These are phyloP conservation scores for Flaveria ramosissima DNA, from an alignment of 129 eudicot genomes.

Conservation along the genomic window DNA sequence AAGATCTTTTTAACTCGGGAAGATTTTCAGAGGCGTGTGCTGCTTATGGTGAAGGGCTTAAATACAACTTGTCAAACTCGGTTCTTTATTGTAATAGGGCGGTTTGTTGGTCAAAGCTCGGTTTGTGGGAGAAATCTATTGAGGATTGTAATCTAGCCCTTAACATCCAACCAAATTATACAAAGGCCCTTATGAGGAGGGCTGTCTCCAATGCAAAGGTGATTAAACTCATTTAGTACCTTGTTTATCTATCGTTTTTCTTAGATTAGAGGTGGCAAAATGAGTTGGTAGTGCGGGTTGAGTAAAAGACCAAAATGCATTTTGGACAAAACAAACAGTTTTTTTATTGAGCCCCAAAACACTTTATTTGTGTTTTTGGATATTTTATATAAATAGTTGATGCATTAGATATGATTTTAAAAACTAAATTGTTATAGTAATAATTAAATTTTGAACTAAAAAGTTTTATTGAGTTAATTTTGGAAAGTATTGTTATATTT, in stretches of 20 bases:
- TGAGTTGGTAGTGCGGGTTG: neutral
- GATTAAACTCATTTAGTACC: constrained; percentile 10
- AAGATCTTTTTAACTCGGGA: constrained; percentile 49
- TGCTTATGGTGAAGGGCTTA: constrained; percentile 62
- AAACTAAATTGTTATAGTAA: neutral
- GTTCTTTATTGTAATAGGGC: constrained; percentile 59
- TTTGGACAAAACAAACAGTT: neutral
- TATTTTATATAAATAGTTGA: neutral
- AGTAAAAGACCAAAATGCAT: neutral
- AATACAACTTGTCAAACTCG: constrained; percentile 49
- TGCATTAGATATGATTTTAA: neutral
- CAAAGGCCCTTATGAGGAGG: constrained; percentile 57
- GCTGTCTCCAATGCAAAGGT: constrained; percentile 67
- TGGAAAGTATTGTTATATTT: constrained; percentile 7
- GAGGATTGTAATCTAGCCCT: constrained; percentile 58
- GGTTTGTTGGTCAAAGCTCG: constrained; percentile 67
- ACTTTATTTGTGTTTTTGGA: neutral
- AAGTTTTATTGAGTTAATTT: neutral
- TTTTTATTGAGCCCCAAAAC: neutral
- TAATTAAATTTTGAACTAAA: neutral
- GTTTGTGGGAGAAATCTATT: constrained; percentile 54
- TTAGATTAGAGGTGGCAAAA: constrained; percentile 3
- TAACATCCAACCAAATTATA: constrained; percentile 57
- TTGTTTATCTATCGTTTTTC: neutral
- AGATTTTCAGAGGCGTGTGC: constrained; percentile 53